Evolutionary conservation across 2,329 filamentous ascomycete species (phyloP).

Genomic region (Nemania serpens): DNA sequence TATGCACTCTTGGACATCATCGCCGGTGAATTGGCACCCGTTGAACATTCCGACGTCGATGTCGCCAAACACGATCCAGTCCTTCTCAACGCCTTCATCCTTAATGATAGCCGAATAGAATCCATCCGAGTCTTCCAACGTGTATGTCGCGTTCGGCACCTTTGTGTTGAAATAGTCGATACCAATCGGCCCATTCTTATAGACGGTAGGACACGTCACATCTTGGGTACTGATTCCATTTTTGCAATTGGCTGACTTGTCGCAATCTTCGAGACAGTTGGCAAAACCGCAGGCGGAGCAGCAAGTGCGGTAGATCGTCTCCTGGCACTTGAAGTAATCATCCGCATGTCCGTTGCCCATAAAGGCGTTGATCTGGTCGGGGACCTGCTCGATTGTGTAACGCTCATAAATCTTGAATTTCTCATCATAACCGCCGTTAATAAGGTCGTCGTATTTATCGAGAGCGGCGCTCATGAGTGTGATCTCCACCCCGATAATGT

Average conservation of each 20-base stretch:
- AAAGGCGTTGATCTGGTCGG: constrained; percentile 21
- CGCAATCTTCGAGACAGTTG: constrained; percentile 5
- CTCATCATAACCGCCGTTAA: constrained; percentile 32
- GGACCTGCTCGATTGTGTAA: constrained; percentile 21
- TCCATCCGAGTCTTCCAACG: constrained; percentile 26
- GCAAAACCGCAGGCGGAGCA: constrained; percentile 16
- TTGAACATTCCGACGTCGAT: constrained; percentile 7
- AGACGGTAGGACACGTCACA: constrained; percentile 17
- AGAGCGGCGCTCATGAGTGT: constrained; percentile 15
- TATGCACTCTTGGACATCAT: constrained; percentile 17
- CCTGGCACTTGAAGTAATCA: constrained; percentile 29
- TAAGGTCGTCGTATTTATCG: constrained; percentile 28
- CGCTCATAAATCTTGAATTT: constrained; percentile 32
- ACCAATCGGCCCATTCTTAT: background rate
- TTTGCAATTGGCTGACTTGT: constrained; percentile 18
- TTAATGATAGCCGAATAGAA: constrained; percentile 30
- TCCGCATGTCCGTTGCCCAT: constrained; percentile 28
- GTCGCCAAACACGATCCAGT: constrained; percentile 29
- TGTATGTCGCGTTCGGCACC: constrained; percentile 22
- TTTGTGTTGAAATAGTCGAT: constrained; percentile 10
- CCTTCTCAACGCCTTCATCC: constrained; percentile 30
- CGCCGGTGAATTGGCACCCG: constrained; percentile 17
- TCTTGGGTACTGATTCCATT: background rate
- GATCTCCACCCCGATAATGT: constrained; percentile 17
- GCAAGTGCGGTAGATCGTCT: constrained; percentile 12